A percentile compares a stretch with the other conserved stretches of the same genome.
These are phyloP conservation scores for Coemansia aciculifera DNA, from an alignment of 192 early-diverging fungal genomes.

Conservation along the genomic window DNA sequence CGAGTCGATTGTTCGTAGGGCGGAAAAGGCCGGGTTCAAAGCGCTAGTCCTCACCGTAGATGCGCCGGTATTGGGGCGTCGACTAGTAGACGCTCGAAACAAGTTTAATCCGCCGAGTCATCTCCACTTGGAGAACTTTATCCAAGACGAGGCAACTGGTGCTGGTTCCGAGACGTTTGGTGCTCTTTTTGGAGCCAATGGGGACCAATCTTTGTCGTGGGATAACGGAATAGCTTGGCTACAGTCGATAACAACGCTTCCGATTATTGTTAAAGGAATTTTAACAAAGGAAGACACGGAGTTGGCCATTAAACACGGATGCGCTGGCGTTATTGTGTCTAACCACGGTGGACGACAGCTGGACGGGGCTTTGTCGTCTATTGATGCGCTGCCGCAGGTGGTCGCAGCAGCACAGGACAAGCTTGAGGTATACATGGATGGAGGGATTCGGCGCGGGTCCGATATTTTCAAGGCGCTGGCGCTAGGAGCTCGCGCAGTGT, in stretches of 20 bases:
- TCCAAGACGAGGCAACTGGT: conserved; percentile 14
- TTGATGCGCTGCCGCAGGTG: conserved; percentile 89
- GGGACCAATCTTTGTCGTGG: conserved; percentile 84
- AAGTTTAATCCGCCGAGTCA: conserved; percentile 63
- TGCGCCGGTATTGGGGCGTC: conserved; percentile 58
- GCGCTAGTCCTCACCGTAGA: conserved; percentile 66
- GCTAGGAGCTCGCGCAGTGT: conserved; percentile 83
- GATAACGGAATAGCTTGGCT: conserved; percentile 84
- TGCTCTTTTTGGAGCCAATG: conserved; percentile 47
- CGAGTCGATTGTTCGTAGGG: conserved; percentile 65
- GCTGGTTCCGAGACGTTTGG: conserved; percentile 44
- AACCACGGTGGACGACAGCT: conserved; percentile 98
- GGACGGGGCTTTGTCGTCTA: conserved; percentile 73
- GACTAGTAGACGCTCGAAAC: conserved; percentile 62
- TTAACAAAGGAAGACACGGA: conserved; percentile 88
- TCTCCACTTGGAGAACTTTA: conserved; percentile 68
- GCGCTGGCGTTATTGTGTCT: conserved; percentile 83
- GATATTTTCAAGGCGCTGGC: conserved; percentile 97
- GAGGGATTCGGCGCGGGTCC: conserved; percentile 86
- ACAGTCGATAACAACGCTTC: conserved; percentile 75
- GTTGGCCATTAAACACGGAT: conserved; percentile 74
- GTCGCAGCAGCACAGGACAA: conserved; percentile 67
- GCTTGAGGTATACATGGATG: conserved; percentile 91
- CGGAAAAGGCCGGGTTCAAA: conserved; percentile 76
- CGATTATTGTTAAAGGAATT: conserved; percentile 92